Base-by-base conservation (phyloP, 305 asterid genomes). In the Rubia tinctorum region DNA sequence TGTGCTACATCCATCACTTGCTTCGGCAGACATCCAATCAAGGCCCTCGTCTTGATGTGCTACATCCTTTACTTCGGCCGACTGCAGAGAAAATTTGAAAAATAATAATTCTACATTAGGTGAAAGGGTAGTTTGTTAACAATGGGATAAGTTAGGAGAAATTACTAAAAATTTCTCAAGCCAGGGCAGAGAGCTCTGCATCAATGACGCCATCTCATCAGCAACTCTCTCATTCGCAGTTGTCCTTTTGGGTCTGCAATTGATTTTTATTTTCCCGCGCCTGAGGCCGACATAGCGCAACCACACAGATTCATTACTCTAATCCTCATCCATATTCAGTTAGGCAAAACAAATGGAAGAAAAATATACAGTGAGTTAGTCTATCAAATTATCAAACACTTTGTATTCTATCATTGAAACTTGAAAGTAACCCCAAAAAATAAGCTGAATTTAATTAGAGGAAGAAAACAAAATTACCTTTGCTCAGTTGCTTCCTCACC, bases 41-140 rank as follows among this genome's bases (percentile, higher is more conserved):
- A 27, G 30, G 30, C 30, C 98, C 82, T 95, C 98, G 40, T 92
- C 97, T 76, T 95, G 98, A 88, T 95, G 98, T 43, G 98, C 96
- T 12, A 95, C 99, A 77, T 95, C 98, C 87, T 92, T 95, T 79
- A 92, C 92, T 80, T 95, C 22, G 98, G 98, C 66, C 99, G 97
- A 80, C 99, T 94, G 89, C 67, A 75, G 75, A 12, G 68, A 39
- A 51, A 27, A 66, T 6, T 18, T 17, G 9, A 27, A 61, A 27
- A 53, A 45, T 1, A 6, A 18, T 9, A 8, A 8, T 23, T 37
- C 1, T 10, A 62, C 7, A n/a, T 15, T 1, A 65, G 12, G 47
- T 5, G 22, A 60, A 69, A 49, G 15, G 69, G 27, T 34, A 30
- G 55, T 11, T n/a, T 25, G 65, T 2, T 56, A 17, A 23, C 45